Evolutionary conservation across 306 rosid species (phyloP).

Genomic region (Sicyos baderoa): DNA sequence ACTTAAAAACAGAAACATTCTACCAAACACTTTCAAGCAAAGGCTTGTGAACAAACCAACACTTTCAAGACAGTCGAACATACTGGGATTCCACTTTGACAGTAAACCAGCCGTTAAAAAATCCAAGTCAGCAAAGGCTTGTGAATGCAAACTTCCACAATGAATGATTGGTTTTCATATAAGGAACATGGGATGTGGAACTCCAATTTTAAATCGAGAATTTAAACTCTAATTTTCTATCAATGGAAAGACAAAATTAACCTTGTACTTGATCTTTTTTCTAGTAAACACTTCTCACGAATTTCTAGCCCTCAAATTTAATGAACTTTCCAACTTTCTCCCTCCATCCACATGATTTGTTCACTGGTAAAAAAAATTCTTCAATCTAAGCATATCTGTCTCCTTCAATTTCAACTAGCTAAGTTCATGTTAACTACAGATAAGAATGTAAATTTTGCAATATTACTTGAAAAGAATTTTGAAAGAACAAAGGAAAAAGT

Average conservation of each 20-base stretch:
- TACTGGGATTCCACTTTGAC: not conserved
- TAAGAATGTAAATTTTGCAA: not conserved
- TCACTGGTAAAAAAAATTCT: not conserved
- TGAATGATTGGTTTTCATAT: not conserved
- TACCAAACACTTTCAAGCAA: not conserved
- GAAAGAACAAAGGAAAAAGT: not conserved
- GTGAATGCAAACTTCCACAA: not conserved
- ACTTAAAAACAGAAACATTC: not conserved
- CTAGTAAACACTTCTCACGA: not conserved
- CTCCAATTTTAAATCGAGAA: not conserved
- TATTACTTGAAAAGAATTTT: not conserved
- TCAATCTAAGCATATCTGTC: not conserved
- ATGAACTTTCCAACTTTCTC: not conserved
- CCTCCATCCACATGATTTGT: not conserved
- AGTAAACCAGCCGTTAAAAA: not conserved
- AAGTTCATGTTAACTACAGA: constrained; percentile 1
- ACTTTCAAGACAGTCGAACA: not conserved
- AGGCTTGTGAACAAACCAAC: not conserved
- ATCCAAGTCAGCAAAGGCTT: not conserved
- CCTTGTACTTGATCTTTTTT: constrained; percentile 3
- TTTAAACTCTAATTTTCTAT: not conserved
- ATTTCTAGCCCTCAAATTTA: not conserved
- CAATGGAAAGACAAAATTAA: not conserved
- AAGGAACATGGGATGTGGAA: not conserved
- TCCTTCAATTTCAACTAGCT: constrained; percentile 5